These are phyloP conservation scores for Balamuthia mandrillaris DNA, from an alignment of 208 protist genomes.

Conservation along the genomic window DNA sequence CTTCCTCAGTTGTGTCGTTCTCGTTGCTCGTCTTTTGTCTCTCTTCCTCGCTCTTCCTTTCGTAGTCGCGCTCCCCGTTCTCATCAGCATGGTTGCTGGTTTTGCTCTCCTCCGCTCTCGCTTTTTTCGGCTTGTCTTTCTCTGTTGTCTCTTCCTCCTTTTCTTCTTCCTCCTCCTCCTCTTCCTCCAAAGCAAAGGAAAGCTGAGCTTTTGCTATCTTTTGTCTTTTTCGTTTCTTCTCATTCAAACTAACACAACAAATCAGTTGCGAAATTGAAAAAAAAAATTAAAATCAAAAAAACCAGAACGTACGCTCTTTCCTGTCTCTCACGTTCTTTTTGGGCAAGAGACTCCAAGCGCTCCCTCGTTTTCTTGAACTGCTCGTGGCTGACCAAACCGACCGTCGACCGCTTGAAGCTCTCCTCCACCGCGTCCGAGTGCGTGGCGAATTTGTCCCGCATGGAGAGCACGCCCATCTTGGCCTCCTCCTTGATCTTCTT, in stretches of 20 bases:
- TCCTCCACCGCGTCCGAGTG: constrained; percentile 28
- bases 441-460: constrained; percentile 44
- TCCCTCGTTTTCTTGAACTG: constrained; percentile 38
- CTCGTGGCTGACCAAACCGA: constrained; percentile 49
- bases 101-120: neutral
- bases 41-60: neutral
- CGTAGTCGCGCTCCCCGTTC: no score
- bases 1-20: neutral
- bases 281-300: neutral
- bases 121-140: neutral
- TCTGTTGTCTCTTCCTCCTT: neutral
- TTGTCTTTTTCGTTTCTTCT: neutral
- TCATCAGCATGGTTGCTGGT: no score
- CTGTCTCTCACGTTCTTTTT: neutral
- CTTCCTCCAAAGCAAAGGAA: constrained; percentile 53
- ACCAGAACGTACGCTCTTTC: neutral
- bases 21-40: neutral
- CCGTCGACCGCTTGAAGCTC: constrained; percentile 31
- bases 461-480: neutral
- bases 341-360: neutral
- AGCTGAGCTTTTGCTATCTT: constrained; percentile 35
- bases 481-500: constrained; percentile 35
- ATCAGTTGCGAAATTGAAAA: neutral
- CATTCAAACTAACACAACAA: no score
- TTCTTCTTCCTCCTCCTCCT: constrained; percentile 28